phyloP scores from a whole-genome alignment of 495 filamentous ascomycete species.

The Collariella sp. region DNA sequence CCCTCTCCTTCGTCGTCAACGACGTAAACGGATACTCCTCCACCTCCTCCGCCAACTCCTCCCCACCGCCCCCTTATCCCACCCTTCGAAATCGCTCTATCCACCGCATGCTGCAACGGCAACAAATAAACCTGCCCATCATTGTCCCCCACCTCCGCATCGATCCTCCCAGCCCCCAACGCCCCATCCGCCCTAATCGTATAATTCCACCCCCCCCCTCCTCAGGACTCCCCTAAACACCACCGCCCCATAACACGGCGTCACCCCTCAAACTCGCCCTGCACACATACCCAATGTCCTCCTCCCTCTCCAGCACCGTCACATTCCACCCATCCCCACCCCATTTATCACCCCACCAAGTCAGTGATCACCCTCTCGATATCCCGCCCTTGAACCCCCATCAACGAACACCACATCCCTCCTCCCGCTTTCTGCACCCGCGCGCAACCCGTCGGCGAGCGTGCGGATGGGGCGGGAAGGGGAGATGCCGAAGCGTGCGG shows the following conservation, averaged over 20 bases:
- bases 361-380: constrained; percentile 62
- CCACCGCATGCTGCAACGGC: constrained; percentile 69
- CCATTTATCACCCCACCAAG: constrained; percentile 43
- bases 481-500: constrained; percentile 61
- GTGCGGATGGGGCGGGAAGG: constrained; percentile 47
- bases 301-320: constrained; percentile 40
- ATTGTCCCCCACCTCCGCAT: constrained; percentile 50
- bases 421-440: constrained; percentile 39
- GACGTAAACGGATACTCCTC: constrained; percentile 67
- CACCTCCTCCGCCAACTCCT: constrained; percentile 37
- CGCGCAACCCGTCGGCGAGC: constrained; percentile 49
- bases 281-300: constrained; percentile 53
- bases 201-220: constrained; percentile 69
- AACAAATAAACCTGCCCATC: constrained; percentile 65
- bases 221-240: constrained; percentile 63
- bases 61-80: constrained; percentile 25
- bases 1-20: constrained; percentile 53
- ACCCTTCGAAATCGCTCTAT: constrained; percentile 54
- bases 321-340: constrained; percentile 46
- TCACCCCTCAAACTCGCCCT: constrained; percentile 61
- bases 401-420: constrained; percentile 73
- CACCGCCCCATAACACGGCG: constrained; percentile 64
- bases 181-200: constrained; percentile 64
- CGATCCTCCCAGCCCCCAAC: constrained; percentile 48
- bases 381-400: constrained; percentile 57